Evolutionary conservation across 1,284 basidiomycete genomes (phyloP).

Genomic region (Vanrija humicola): DNA sequence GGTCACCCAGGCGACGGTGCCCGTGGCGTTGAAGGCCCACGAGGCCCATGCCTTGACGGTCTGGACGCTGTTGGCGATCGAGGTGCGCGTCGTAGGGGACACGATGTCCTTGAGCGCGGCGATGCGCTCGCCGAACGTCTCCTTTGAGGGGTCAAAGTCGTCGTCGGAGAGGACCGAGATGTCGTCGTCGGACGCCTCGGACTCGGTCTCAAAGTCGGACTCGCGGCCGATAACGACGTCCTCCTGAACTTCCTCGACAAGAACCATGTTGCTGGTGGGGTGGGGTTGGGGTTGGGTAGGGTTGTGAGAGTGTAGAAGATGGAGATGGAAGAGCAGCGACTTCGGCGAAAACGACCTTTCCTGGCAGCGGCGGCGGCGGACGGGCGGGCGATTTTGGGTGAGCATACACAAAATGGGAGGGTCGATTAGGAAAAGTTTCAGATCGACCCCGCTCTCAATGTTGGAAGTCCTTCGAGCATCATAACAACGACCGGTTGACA

Average conservation of each 20-base stretch:
- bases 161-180: slow-evolving; percentile 33
- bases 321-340: neutral
- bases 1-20: slow-evolving; percentile 89
- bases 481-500: neutral
- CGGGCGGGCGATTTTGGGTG: neutral
- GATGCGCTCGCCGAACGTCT: slow-evolving; percentile 84
- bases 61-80: slow-evolving; percentile 61
- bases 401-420: neutral
- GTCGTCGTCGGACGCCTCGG: slow-evolving; percentile 29
- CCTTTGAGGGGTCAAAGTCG: slow-evolving; percentile 47
- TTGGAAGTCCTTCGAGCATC: neutral
- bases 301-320: neutral
- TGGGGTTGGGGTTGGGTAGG: neutral
- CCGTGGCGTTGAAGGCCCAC: slow-evolving; percentile 57
- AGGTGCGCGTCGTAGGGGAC: slow-evolving; percentile 78
- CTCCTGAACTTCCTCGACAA: slow-evolving; percentile 48
- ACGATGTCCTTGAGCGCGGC: slow-evolving; percentile 93
- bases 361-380: too few relatives aligned
- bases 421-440: slow-evolving; percentile 12
- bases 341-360: neutral
- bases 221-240: slow-evolving; percentile 33
- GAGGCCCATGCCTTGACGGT: slow-evolving; percentile 63
- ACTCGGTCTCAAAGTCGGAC: slow-evolving; percentile 42
- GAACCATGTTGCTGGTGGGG: slow-evolving; percentile 34
- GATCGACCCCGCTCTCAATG: neutral